Evolutionary conservation across 1,284 basidiomycete species (phyloP).

Genomic region (Boletellus sp.): DNA sequence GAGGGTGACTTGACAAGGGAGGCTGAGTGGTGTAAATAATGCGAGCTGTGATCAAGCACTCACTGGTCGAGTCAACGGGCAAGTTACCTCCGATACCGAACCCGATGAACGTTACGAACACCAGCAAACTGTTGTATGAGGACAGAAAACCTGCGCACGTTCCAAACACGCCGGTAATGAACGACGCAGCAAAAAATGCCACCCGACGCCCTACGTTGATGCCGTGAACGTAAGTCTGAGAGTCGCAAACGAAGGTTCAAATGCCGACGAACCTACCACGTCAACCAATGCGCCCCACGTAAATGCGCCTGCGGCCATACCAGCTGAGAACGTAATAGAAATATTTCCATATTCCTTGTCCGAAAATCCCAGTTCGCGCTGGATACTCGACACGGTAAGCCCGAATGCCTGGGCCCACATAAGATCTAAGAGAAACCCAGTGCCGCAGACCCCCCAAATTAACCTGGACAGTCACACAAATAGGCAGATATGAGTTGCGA

Average conservation of each 20-base stretch:
- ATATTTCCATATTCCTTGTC: slow-evolving; percentile 17
- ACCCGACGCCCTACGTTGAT: slow-evolving; percentile 13
- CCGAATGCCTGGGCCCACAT: slow-evolving; percentile 8
- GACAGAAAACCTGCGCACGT: slow-evolving; percentile 12
- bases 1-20: slow-evolving; percentile 5
- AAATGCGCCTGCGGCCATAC: slow-evolving; percentile 9
- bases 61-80: slow-evolving; percentile 18
- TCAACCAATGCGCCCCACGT: slow-evolving; percentile 17
- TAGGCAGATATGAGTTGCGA: neutral
- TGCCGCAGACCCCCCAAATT: slow-evolving; percentile 17
- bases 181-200: slow-evolving; percentile 14
- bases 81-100: slow-evolving; percentile 18
- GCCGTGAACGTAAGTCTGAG: neutral
- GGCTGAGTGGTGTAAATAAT: neutral
- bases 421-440: slow-evolving; percentile 11
- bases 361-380: slow-evolving; percentile 17
- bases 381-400: slow-evolving; percentile 5
- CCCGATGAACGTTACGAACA: slow-evolving; percentile 10
- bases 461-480: slow-evolving; percentile 7
- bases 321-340: neutral
- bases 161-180: slow-evolving; percentile 16
- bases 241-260: too few relatives aligned
- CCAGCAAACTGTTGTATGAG: slow-evolving; percentile 13
- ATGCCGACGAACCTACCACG: slow-evolving; percentile 13
- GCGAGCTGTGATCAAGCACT: neutral